phyloP scores from a whole-genome alignment of 805 yeast genomes.

The Metschnikowia gelsemii region DNA sequence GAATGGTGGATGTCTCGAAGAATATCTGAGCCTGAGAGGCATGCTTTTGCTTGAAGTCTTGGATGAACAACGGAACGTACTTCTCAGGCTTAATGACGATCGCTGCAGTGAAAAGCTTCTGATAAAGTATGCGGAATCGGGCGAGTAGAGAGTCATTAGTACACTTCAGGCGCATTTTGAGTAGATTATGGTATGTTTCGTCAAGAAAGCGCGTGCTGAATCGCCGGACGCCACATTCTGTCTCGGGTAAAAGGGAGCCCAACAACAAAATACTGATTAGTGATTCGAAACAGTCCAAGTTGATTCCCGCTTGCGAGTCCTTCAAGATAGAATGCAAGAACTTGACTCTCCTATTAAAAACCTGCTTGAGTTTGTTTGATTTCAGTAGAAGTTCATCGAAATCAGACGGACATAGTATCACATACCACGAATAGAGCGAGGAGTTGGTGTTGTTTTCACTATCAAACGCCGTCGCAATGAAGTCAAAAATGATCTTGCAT shows the following conservation, averaged over 20 bases:
- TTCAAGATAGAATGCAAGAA: constrained; percentile 30
- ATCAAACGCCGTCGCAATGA: constrained; percentile 31
- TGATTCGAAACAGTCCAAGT: constrained; percentile 36
- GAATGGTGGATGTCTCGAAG: constrained; percentile 1
- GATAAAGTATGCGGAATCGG: constrained; percentile 8
- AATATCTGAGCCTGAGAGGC: not conserved
- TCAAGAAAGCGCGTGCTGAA: constrained; percentile 36
- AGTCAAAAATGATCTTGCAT: constrained; percentile 34
- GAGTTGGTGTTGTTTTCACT: constrained; percentile 24
- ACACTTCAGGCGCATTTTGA: constrained; percentile 15
- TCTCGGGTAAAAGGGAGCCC: constrained; percentile 31
- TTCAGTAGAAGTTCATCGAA: constrained; percentile 30
- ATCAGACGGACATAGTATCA: constrained; percentile 35
- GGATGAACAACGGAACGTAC: constrained; percentile 27
- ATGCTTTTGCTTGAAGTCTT: constrained; percentile 22
- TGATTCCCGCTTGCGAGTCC: constrained; percentile 28
- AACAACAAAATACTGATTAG: constrained; percentile 36
- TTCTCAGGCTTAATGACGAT: constrained; percentile 34
- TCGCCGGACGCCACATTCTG: constrained; percentile 21
- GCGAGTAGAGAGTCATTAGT: constrained; percentile 5
- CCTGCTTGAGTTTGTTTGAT: constrained; percentile 32
- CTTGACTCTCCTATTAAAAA: constrained; percentile 38
- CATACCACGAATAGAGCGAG: constrained; percentile 32
- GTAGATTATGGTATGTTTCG: constrained; percentile 28
- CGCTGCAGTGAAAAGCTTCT: constrained; percentile 35